Base-by-base conservation (phyloP, 108 stramenopile genomes). In the Cylindrotheca fusiformis region DNA sequence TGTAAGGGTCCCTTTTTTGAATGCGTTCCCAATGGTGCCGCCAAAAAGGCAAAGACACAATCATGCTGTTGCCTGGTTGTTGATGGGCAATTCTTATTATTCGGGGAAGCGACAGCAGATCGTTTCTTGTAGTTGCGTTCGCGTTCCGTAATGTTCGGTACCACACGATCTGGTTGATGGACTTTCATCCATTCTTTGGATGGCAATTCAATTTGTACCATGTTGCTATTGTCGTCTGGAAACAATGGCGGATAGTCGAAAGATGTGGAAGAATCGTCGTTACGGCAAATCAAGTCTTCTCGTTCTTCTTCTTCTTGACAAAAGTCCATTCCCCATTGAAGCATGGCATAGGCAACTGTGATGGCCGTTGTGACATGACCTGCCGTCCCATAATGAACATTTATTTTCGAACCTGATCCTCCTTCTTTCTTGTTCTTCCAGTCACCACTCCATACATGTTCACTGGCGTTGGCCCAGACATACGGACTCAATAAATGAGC, bases 391-490 rank as follows among this genome's bases (percentile, higher is more conserved):
- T 56, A 64, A 33, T 78, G 77, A 0, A 64, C 77, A 58, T 76
- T 52, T 2, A 55, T 27, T 2, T 26, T 36, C 1, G 23, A 23
- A 14, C 14, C 36, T 10, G 36, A 6, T 10, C 10, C 36, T 45
- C 27, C 18, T 3, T 36, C 6, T 8, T 19, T 22, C 20, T 47
- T 56, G n/a, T 48, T 20, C 31, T 61, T 73, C 85, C 85, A 86
- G 19, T 56, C 26, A 2, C 63, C 18, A 1, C 72, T 68, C 74
- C 81, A 78, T 61, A 79, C 71, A 53, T 69, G 68, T 57, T 88
- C 86, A 45, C 41, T 67, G 19, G 73, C 69, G 28, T 84, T 69
- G 1, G 81, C 80, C 32, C 68, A 80, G 29, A 78, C 65, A 20
- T 76, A 64, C 25, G 71, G 81, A 31, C 78, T 57, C 2, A 85